These are phyloP conservation scores for Mycena vitilis DNA, from an alignment of 768 basidiomycete genomes.

Conservation along the genomic window DNA sequence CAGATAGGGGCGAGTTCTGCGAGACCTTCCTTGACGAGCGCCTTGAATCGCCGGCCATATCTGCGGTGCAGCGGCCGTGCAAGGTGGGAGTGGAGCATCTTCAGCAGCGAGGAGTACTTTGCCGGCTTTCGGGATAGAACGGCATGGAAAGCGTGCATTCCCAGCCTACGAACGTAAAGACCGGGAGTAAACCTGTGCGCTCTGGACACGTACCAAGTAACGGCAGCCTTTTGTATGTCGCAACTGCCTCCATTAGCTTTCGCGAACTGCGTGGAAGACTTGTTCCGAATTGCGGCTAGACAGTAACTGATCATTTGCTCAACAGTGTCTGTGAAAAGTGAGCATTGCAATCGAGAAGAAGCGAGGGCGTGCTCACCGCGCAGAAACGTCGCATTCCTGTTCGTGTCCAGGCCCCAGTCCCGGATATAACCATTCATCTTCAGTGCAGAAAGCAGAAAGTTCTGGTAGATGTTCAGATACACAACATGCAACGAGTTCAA, in stretches of 20 bases:
- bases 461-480: slow-evolving; percentile 88
- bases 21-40: slow-evolving; percentile 60
- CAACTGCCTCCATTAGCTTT: slow-evolving; percentile 51
- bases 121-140: slow-evolving; percentile 68
- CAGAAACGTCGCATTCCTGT: slow-evolving; percentile 62
- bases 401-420: slow-evolving; percentile 62
- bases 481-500: slow-evolving; percentile 74
- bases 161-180: slow-evolving; percentile 68
- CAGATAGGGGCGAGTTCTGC: slow-evolving; percentile 41
- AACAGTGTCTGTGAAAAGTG: slow-evolving; percentile 64
- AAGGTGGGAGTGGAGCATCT: slow-evolving; percentile 62
- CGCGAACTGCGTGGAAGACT: slow-evolving; percentile 54
- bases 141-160: slow-evolving; percentile 80
- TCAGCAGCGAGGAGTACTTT: slow-evolving; percentile 60
- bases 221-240: slow-evolving; percentile 60
- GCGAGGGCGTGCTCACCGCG: slow-evolving; percentile 53
- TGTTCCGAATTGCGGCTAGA: slow-evolving; percentile 62
- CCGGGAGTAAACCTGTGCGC: slow-evolving; percentile 11
- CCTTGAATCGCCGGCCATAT: slow-evolving; percentile 57
- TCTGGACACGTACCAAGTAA: slow-evolving; percentile 64
- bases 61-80: slow-evolving; percentile 56
- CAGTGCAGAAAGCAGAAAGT: slow-evolving; percentile 83
- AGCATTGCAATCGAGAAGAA: slow-evolving; percentile 3
- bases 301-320: slow-evolving; percentile 69
- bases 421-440: slow-evolving; percentile 88